Evolutionary conservation across 2,329 filamentous ascomycete species (phyloP), one percentile per base, ranked within the genome.

Genomic region (Ciborinia camelliae): DNA sequence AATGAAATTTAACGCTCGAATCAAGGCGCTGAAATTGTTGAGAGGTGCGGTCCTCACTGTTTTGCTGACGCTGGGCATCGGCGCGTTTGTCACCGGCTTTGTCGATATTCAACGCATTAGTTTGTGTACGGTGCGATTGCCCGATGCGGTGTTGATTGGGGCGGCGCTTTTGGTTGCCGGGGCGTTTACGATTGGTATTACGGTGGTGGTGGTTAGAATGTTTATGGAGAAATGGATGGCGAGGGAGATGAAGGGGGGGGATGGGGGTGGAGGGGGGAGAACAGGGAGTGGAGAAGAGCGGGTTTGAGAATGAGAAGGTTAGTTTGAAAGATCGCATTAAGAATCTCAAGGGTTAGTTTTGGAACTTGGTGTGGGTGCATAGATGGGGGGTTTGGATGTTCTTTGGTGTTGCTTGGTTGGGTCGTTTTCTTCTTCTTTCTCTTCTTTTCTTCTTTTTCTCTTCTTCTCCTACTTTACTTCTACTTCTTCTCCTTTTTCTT

Each of bases 81-180:
- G 23, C 0, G n/a, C 54, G 3, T 58, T 63, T 15, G 52, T 63
- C 1, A 58, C 61, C 23, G 61, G 61, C 1, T 47, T 63, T 6
- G 32, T 23, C 1, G 61, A 63, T 63, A 48, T 63, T 28, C 61
- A 58, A 20, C 15, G 51, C 1, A 57, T 63, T 35, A 63, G 51
- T 48, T n/a, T 63, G 30, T 63, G 61, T 18, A 63, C 61, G 20
- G 61, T 63, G 1, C 23, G 30, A 12, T 14, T 63, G n/a, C 61
- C 61, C 10, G 61, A 63, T 58, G 10, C 18, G 41, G 23, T 63
- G 18, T 20, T 63, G 61, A 39, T 63, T 35, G 52, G 30, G 4
- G 51, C 32, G 0, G 41, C 39, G 18, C 47, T 63, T 51, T 30
- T 23, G 30, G 32, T 20, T 0, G 20, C 39, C n/a, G 48, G 30